Base-by-base conservation (phyloP, 208 protist genomes). In the Acanthamoeba triangularis region DNA sequence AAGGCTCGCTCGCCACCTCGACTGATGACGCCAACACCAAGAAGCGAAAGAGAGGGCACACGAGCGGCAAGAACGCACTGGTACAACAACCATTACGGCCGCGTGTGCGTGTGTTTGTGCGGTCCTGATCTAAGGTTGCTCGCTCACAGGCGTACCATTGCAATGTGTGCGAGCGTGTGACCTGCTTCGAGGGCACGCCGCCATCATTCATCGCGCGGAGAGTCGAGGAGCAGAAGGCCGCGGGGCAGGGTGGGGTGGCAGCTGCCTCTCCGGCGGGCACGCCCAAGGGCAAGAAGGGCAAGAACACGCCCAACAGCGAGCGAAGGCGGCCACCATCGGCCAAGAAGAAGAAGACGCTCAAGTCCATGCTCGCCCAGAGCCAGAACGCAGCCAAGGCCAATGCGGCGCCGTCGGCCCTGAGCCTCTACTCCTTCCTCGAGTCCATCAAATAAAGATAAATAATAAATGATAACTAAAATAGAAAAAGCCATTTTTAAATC, bases 401-500 rank as follows among this genome's bases (percentile, higher is more conserved):
- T 35, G 7, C 72, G 1, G 72, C 72, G 41, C 72, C 72, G 30
- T 80, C 72, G 2, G 72, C 72, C 2, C 35, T 80, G 7, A 80
- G 35, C 72, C 72, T 80, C 37, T 80, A 80, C 72, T 80, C 72
- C 72, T 80, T 80, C 72, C n/a, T 80, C 23, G 35, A 80, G 23
- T 80, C 72, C 33, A 5, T 80, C 72, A 80, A 80, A 47, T 80
- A 69, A 63, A 63, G 10, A 7, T 25, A 63, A 63, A 23, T 25
- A 28, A n/a, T 63, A n/a, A 63, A 16, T 63, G 13, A 59, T 52
- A 52, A 52, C 4, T 52, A 52, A 11, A 11, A 52, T 11, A 52
- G 11, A 11, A 52, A 52, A 52, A 52, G 49, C 16, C 16, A 7
- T 59, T 59, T 59, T 59, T 59, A 16, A 18, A 16, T 18, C 16